These are phyloP conservation scores for Pyrenochaeta sp. DNA, from an alignment of 2,329 filamentous ascomycete genomes.

Conservation along the genomic window DNA sequence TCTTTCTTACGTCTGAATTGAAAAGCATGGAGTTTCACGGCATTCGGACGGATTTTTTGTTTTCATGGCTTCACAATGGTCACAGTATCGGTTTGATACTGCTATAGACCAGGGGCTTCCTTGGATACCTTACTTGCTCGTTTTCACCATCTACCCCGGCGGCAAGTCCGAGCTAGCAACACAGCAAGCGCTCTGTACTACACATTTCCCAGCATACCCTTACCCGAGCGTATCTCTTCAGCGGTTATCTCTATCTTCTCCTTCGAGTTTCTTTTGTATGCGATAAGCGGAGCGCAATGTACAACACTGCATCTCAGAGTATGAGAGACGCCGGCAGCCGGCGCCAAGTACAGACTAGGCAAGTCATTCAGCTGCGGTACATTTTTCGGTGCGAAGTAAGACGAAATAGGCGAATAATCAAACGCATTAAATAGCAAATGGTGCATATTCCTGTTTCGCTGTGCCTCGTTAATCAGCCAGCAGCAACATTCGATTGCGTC, in stretches of 20 bases:
- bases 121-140: slow-evolving; percentile 2
- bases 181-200: slow-evolving; percentile 34
- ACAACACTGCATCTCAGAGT: slow-evolving; percentile 13
- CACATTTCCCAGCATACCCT: slow-evolving; percentile 23
- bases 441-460: slow-evolving; percentile 9
- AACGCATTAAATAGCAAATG: slow-evolving; percentile 9
- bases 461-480: slow-evolving; percentile 3
- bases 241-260: slow-evolving; percentile 15
- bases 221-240: slow-evolving; percentile 21
- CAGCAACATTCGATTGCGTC: slow-evolving; percentile 6
- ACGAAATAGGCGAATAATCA: slow-evolving; percentile 21
- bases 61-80: slow-evolving; percentile 5
- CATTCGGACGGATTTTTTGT: slow-evolving; percentile 4
- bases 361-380: background rate
- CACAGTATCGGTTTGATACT: slow-evolving; percentile 12
- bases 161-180: slow-evolving; percentile 23
- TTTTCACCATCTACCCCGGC: slow-evolving; percentile 17
- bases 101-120: too few species aligned
- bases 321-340: background rate
- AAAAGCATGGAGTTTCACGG: slow-evolving; percentile 32
- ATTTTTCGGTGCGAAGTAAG: slow-evolving; percentile 6
- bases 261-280: slow-evolving; percentile 21
- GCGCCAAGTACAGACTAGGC: slow-evolving; percentile 8
- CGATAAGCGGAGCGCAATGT: slow-evolving; percentile 11
- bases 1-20: slow-evolving; percentile 5